Percentiles rank a stretch among this genome's conserved stretches.
Evolutionary conservation across 352 stramenopile genomes (phyloP).

Genomic region (Phytophthora multivora): DNA sequence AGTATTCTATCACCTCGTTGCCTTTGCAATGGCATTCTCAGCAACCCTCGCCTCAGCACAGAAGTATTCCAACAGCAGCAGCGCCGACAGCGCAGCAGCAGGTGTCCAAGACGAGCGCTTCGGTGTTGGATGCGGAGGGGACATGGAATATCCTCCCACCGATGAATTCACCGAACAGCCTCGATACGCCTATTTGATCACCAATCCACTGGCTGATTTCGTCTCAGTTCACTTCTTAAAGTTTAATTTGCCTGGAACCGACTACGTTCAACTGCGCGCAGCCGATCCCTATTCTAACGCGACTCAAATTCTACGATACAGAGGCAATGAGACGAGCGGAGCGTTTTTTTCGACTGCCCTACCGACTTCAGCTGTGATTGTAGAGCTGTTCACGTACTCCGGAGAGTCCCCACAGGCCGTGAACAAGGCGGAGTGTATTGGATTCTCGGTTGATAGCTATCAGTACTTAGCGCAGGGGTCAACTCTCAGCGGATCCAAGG

Average conservation of each 20-base stretch:
- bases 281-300: constrained; percentile 32
- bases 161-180: constrained; percentile 28
- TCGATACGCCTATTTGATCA: constrained; percentile 43
- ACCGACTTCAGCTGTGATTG: constrained; percentile 39
- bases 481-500: constrained; percentile 24
- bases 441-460: constrained; percentile 56
- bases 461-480: constrained; percentile 34
- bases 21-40: neutral
- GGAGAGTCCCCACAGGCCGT: neutral
- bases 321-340: constrained; percentile 30
- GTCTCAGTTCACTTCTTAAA: constrained; percentile 61
- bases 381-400: constrained; percentile 48
- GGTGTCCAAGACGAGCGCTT: constrained; percentile 25
- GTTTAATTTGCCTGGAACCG: constrained; percentile 60
- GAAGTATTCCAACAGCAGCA: constrained; percentile 10
- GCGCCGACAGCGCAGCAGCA: neutral
- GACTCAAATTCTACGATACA: constrained; percentile 32
- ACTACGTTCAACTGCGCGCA: constrained; percentile 54
- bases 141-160: constrained; percentile 30
- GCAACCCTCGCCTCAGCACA: neutral
- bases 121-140: constrained; percentile 39
- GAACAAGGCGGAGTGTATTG: constrained; percentile 36
- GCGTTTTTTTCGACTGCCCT: constrained; percentile 44
- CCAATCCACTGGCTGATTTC: constrained; percentile 52
- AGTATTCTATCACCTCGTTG: neutral